Percentiles rank a stretch among this genome's conserved stretches.
phyloP scores from a whole-genome alignment of 1,139 yeast genomes.

The Magnusiomyces ingens region DNA sequence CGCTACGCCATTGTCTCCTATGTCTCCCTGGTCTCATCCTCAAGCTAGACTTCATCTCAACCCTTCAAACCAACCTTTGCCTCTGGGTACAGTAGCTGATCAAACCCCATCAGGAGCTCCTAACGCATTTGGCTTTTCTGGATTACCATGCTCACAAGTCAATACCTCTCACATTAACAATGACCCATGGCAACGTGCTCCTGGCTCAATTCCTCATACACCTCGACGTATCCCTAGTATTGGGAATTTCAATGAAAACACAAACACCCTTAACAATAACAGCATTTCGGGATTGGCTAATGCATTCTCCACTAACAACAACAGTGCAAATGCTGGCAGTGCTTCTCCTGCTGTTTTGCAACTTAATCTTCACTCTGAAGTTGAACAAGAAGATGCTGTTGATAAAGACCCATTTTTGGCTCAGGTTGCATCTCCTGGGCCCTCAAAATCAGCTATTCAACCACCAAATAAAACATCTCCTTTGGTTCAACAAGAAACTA shows the following conservation, averaged over 20 bases:
- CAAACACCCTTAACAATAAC: not conserved
- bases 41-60: constrained; percentile 11
- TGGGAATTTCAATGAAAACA: constrained; percentile 4
- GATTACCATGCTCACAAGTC: constrained; percentile 14
- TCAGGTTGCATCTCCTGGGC: constrained; percentile 4
- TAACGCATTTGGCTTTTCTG: constrained; percentile 11
- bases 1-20: constrained; percentile 18
- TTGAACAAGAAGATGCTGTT: constrained; percentile 1
- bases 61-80: constrained; percentile 3
- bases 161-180: constrained; percentile 13
- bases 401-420: constrained; percentile 8
- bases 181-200: constrained; percentile 16
- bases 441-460: constrained; percentile 12
- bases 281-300: no score
- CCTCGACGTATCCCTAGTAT: constrained; percentile 16
- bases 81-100: not conserved
- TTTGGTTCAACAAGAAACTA: not conserved
- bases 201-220: constrained; percentile 17
- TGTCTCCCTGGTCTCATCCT: constrained; percentile 21
- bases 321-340: no score
- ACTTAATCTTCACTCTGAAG: not conserved
- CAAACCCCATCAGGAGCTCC: not conserved
- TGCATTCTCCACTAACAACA: no score
- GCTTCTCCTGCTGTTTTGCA: not conserved
- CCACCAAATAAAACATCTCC: constrained; percentile 13